Base-by-base conservation (phyloP, 148 eudicot genomes). In the Vaccinium myrtillus region DNA sequence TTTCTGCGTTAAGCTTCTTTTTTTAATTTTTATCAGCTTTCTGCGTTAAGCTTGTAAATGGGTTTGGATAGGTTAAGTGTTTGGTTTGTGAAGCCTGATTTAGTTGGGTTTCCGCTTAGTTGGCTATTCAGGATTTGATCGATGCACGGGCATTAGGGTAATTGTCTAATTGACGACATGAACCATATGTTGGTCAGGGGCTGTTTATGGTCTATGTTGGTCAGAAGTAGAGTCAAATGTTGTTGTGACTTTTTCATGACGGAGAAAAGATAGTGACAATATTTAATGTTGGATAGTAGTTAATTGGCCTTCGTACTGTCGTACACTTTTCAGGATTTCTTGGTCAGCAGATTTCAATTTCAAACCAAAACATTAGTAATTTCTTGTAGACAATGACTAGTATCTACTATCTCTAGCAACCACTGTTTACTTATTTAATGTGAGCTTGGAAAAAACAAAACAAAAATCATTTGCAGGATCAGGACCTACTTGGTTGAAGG, bases 271-370 rank as follows among this genome's bases (percentile, higher is more conserved):
- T 13, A 1, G 43, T 69, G 36, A 0, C 3, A 4, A 13, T 10
- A 67, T 11, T 67, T 27, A 69, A 27, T 13, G 39, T 12, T 12
- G 74, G 8, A 65, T 25, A 2, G 14, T 25, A 2, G 14, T 65
- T 65, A 67, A 67, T 23, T 25, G 25, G 36, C 7, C 39, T 27
- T 69, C 5, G 73, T 25, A 69, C 5, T 69, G 19, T 69, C 74
- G 18, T 27, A 69, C 74, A 4, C 18, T 27, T 69, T 69, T 69
- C 74, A 69, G 18, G 8, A 30, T 69, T 65, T 25, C 39, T 69
- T 69, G 74, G 74, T 30, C 74, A 69, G 30, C 43, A 69, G 13
- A 27, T 69, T 69, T 69, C 74, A 30, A 69, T 69, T 69, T 69
- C 43, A 13, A 27, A 69, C 74, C 74, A 69, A 69, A 69, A 69